Evolutionary conservation across 495 filamentous ascomycete genomes (phyloP), one percentile per base, ranked within the genome.

Genomic region (Aspergillus saccharolyticus): DNA sequence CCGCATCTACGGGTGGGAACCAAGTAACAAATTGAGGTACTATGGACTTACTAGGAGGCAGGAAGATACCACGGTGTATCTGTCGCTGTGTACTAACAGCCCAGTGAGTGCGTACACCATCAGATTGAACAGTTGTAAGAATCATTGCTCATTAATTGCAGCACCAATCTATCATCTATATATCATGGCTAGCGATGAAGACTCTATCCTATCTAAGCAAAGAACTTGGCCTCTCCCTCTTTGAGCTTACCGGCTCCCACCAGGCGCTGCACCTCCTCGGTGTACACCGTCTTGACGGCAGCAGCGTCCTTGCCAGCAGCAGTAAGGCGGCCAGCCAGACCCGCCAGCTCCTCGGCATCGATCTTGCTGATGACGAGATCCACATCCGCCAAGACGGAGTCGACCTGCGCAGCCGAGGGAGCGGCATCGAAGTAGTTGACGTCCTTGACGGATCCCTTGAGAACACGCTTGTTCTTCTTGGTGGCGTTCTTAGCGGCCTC

Each of bases 401-500:
- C 91, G 53, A 97, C 88, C 66, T 87, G 78, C 28, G 84, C 78
- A 2, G 90, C 77, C 9, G 83, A 80, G 3, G 91, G 81, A 16
- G 79, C 77, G 10, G 78, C 79, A 22, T 71, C 77, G 55, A 82
- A 85, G 83, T 97, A 98, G 80, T 96, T 96, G 63, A 85, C 90
- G 56, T 97, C 94, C 81, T 97, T 97, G 74, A 94, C 89, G 62
- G 87, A 88, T 30, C 82, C 84, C 68, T 93, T 89, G 57, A 97
- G 81, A 33, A 97, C 89, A 78, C 94, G 87, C 79, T 96, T 96
- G 79, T 98, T 97, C 88, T 97, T 97, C 89, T 98, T 98, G 62
- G 92, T 85, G 4, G 95, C 93, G 69, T 89, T 96, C 85, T 98
- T 98, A 5, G 89, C 89, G 30, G 93, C 94, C 72, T 98, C 94